Evolutionary conservation across 305 asterid species (phyloP).

Genomic region (Rubia occidens): DNA sequence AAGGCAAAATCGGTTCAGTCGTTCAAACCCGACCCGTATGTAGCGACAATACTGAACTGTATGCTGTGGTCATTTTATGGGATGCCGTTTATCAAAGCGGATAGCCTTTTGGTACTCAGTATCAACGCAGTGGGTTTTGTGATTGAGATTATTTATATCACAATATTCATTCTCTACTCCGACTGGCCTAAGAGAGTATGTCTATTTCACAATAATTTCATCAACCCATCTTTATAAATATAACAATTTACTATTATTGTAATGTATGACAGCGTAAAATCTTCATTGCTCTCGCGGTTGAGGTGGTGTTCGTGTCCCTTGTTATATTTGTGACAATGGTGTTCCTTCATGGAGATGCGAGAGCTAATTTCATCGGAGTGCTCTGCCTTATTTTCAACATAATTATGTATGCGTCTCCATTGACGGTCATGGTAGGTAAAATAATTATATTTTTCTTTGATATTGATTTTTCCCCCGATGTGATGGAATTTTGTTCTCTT

Average conservation of each 20-base stretch:
- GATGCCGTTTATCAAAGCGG: slow-evolving; percentile 60
- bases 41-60: slow-evolving; percentile 54
- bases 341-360: slow-evolving; percentile 36
- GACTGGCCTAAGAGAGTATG: slow-evolving; percentile 49
- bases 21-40: slow-evolving; percentile 53
- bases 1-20: slow-evolving; percentile 43
- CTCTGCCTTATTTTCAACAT: slow-evolving; percentile 43
- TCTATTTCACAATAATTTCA: neutral
- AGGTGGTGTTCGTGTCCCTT: slow-evolving; percentile 17
- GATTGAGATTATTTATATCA: slow-evolving; percentile 34
- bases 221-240: neutral
- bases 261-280: slow-evolving; percentile 35
- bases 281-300: slow-evolving; percentile 25
- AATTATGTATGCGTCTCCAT: slow-evolving; percentile 58
- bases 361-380: slow-evolving; percentile 46
- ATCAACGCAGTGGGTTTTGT: slow-evolving; percentile 51
- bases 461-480: no score
- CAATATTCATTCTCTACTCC: slow-evolving; percentile 43
- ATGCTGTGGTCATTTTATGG: slow-evolving; percentile 70
- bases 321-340: slow-evolving; percentile 30
- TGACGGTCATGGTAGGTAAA: slow-evolving; percentile 58
- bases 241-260: neutral
- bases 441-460: no score
- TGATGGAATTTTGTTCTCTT: no score
- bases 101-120: slow-evolving; percentile 55